Conservation (phyloP, 495 filamentous ascomycete genomes). For the Penicillium pancosmium region DNA sequence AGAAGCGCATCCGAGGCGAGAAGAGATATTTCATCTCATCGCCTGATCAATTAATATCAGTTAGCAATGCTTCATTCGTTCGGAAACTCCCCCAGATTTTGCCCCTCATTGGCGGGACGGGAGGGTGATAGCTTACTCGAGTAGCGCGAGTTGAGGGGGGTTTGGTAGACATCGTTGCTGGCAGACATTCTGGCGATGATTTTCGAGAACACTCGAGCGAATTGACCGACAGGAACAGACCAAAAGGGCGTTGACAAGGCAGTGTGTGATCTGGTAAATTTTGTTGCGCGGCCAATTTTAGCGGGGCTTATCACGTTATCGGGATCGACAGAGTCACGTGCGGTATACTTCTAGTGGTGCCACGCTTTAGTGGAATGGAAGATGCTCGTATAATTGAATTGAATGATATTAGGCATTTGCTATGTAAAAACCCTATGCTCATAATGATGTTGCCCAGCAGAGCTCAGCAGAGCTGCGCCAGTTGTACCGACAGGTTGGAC, state of each 20-base stretch:
- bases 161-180: conserved; percentile 70
- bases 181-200: conserved; percentile 54
- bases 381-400: too few relatives aligned
- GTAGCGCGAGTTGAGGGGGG: conserved; percentile 74
- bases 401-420: not conserved
- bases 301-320: conserved; percentile 53
- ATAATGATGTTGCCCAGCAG: not conserved
- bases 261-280: conserved; percentile 39
- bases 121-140: conserved; percentile 52
- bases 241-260: conserved; percentile 14
- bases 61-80: not conserved
- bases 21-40: conserved; percentile 63
- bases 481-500: conserved; percentile 51
- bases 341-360: conserved; percentile 1
- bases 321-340: conserved; percentile 23
- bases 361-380: not conserved
- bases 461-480: conserved; percentile 42
- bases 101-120: conserved; percentile 14
- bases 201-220: conserved; percentile 19
- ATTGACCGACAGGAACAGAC: conserved; percentile 28
- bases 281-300: conserved; percentile 27
- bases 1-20: conserved; percentile 67
- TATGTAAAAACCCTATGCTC: conserved; percentile 4
- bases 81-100: conserved; percentile 8
- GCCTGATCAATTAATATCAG: conserved; percentile 32